Percentiles rank a stretch among this genome's conserved stretches.
Evolutionary conservation across 768 basidiomycete genomes (phyloP).

Genomic region (Lactarius psammicola): DNA sequence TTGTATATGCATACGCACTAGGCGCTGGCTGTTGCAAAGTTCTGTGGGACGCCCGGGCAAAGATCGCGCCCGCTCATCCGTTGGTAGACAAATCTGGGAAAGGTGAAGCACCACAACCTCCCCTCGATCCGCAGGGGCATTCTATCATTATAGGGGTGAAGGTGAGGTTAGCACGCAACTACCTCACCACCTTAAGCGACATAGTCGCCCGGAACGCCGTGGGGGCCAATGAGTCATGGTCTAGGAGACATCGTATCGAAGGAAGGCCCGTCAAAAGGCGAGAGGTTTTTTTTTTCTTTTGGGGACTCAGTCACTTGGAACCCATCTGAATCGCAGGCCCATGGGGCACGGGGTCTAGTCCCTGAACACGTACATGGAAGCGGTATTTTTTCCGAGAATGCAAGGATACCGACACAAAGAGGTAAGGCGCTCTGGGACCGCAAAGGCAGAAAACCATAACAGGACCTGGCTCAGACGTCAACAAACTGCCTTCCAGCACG

Average conservation of each 20-base stretch:
- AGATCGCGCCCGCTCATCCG: slow-evolving; percentile 21
- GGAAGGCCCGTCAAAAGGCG: slow-evolving; percentile 13
- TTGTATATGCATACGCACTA: slow-evolving; percentile 13
- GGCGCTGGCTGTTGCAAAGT: slow-evolving; percentile 12
- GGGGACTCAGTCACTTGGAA: slow-evolving; percentile 14
- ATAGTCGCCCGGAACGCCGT: slow-evolving; percentile 2
- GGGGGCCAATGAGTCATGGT: not conserved
- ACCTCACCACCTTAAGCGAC: slow-evolving; percentile 8
- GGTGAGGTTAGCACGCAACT: slow-evolving; percentile 20
- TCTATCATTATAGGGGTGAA: slow-evolving; percentile 1
- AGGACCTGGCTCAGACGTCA: slow-evolving; percentile 18
- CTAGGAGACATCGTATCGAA: slow-evolving; percentile 5
- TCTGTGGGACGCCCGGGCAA: slow-evolving; percentile 12
- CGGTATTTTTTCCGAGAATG: slow-evolving; percentile 21
- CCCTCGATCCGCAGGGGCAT: slow-evolving; percentile 17
- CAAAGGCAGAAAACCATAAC: slow-evolving; percentile 17
- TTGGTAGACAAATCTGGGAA: slow-evolving; percentile 6
- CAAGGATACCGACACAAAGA: slow-evolving; percentile 17
- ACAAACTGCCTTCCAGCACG: slow-evolving; percentile 21
- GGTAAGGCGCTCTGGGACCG: slow-evolving; percentile 24
- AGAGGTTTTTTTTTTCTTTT: slow-evolving; percentile 5
- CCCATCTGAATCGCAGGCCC: slow-evolving; percentile 10
- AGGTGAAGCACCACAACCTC: slow-evolving; percentile 4
- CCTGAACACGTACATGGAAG: slow-evolving; percentile 26
- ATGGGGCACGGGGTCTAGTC: slow-evolving; percentile 21